Percentiles rank a stretch among this genome's conserved stretches.
Evolutionary conservation across 495 filamentous ascomycete genomes (phyloP).

Genomic region (Penicillium cataractarum): DNA sequence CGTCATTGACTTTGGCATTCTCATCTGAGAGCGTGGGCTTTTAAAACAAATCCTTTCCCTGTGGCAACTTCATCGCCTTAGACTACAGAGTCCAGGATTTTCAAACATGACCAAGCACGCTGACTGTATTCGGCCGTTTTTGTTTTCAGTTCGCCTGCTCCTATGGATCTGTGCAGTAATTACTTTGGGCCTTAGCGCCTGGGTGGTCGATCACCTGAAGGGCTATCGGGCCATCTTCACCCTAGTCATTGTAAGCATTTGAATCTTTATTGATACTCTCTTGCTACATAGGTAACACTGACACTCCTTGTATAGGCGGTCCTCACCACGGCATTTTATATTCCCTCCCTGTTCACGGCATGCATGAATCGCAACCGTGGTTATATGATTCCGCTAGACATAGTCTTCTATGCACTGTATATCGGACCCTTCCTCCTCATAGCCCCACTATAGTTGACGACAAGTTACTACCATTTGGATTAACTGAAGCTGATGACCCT

Average conservation of each 20-base stretch:
- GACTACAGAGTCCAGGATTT: not conserved
- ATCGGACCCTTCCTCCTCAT: not conserved
- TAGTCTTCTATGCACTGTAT: conserved; percentile 23
- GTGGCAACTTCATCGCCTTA: not conserved
- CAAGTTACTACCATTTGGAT: too few species aligned
- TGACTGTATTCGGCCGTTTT: conserved; percentile 10
- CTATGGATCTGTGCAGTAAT: conserved; percentile 22
- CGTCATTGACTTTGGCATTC: conserved; percentile 1
- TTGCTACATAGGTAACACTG: not conserved
- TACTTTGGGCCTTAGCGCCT: conserved; percentile 22
- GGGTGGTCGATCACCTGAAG: conserved; percentile 19
- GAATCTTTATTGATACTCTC: not conserved
- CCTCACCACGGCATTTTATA: conserved; percentile 20
- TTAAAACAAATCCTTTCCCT: not conserved
- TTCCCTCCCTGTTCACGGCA: conserved; percentile 20
- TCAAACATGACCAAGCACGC: not conserved
- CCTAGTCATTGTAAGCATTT: conserved; percentile 20
- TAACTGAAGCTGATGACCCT: not conserved
- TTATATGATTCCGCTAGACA: conserved; percentile 25
- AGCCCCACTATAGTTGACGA: too few species aligned
- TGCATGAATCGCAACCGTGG: conserved; percentile 19
- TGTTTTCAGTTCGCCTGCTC: conserved; percentile 17
- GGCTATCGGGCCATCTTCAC: conserved; percentile 21
- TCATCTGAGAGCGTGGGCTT: not conserved
- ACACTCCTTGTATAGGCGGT: conserved; percentile 14